These are phyloP conservation scores for Aspergillus sojae DNA, from an alignment of 2,329 filamentous ascomycete genomes.

Conservation along the genomic window DNA sequence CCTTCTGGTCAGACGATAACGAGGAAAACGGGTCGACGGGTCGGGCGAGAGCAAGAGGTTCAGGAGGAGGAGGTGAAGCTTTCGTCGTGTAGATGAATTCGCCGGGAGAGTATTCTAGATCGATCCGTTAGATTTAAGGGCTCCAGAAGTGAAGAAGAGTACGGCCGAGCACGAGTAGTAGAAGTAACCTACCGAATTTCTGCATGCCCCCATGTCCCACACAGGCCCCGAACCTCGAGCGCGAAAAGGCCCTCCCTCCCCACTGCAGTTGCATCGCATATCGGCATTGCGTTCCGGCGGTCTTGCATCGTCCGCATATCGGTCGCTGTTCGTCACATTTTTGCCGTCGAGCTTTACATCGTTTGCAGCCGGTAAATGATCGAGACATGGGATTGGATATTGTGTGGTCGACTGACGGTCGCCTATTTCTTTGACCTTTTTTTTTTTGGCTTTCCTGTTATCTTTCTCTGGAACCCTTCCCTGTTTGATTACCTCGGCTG, in stretches of 20 bases:
- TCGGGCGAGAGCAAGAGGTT: slow-evolving; percentile 29
- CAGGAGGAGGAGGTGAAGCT: slow-evolving; percentile 17
- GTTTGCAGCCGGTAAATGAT: slow-evolving; percentile 47
- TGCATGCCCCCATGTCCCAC: slow-evolving; percentile 39
- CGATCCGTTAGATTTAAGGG: background rate
- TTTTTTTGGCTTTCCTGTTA: slow-evolving; percentile 3
- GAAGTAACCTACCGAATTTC: slow-evolving; percentile 32
- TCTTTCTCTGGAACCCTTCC: background rate
- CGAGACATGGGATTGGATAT: slow-evolving; percentile 36
- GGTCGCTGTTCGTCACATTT: slow-evolving; percentile 50
- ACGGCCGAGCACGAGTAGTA: background rate
- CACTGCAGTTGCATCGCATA: slow-evolving; percentile 48
- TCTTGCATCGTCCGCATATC: slow-evolving; percentile 43
- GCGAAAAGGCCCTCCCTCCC: slow-evolving; percentile 46
- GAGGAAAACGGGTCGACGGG: slow-evolving; percentile 42
- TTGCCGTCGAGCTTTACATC: slow-evolving; percentile 48
- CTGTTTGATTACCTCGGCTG: background rate
- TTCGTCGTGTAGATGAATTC: slow-evolving; percentile 44
- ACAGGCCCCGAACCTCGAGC: slow-evolving; percentile 42
- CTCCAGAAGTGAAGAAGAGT: background rate
- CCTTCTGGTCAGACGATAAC: slow-evolving; percentile 38
- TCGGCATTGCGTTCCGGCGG: slow-evolving; percentile 40
- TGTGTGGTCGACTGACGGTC: background rate
- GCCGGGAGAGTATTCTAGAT: slow-evolving; percentile 41
- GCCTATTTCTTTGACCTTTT: slow-evolving; percentile 2